Evolutionary conservation across 2,329 filamentous ascomycete species (phyloP), one percentile per base, ranked within the genome.

Genomic region (Diaporthe australafricana): DNA sequence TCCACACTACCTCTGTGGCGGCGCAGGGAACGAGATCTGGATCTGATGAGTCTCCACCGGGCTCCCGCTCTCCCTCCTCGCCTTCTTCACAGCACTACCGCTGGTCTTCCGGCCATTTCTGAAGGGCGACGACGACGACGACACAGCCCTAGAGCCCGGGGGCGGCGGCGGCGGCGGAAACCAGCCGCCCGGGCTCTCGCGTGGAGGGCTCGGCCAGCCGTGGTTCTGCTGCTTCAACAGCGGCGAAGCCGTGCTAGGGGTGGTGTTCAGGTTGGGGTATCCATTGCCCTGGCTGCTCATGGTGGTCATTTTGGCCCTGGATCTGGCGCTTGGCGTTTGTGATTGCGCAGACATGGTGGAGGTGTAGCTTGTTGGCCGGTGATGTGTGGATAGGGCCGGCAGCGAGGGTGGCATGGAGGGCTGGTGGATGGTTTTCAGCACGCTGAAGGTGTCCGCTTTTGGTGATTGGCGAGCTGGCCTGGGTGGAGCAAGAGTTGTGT

Each of bases 1-100:
- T 4, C 6, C 5, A 5, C 7, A 27, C 16, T 68, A 72, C 6
- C 68, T 72, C 45, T 65, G 70, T 38, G 83, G 83, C 17, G 83
- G 83, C 27, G 81, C 81, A 40, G 81, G 79, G 74, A 86, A 86
- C 3, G 78, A 78, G 11, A 79, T 81, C 76, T 81, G 80, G 22
- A 85, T 80, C 69, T 76, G 80, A 25, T 77, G 77, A 8, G 72
- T 76, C 77, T 84, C 82, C 0, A 81, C 79, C 0, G 83, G 83
- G 72, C 79, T 76, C 72, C 80, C 75, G 68, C 77, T 53, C 27
- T 74, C 74, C 62, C 70, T 76, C 25, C 70, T 73, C 22, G 8
- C 47, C 56, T 62, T 74, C 55, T 22, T 74, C 35, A 14, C 45
- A 2, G 52, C 25, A 5, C 50, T 17, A 2, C 40, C 20, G 27